phyloP scores from a whole-genome alignment of 2,329 filamentous ascomycete genomes.

The Calonectria ilicicola region DNA sequence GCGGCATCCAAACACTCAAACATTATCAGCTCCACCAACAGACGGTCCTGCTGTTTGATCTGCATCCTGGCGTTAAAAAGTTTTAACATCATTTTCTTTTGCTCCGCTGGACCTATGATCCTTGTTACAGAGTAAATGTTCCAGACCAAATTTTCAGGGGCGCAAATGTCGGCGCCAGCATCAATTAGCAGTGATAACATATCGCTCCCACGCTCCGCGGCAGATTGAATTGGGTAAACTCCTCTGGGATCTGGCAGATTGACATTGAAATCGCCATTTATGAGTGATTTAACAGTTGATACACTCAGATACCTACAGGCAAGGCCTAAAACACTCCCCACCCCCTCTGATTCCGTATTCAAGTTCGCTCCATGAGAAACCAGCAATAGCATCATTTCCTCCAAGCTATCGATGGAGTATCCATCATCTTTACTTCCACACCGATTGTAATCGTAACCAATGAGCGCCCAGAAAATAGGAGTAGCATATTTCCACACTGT shows the following conservation, averaged over 20 bases:
- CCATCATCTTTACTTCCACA: too few relatives aligned
- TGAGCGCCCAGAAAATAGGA: not conserved
- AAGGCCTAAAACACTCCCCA: not conserved
- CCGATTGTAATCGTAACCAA: not conserved
- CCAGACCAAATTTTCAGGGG: not conserved
- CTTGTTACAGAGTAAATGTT: too few relatives aligned
- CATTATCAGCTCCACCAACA: not conserved
- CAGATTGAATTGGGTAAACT: not conserved
- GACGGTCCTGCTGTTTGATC: not conserved
- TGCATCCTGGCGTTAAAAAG: not conserved
- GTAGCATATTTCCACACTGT: not conserved
- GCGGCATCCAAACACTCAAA: not conserved
- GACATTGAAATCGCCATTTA: not conserved
- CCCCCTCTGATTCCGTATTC: not conserved
- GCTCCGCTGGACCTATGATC: too few relatives aligned
- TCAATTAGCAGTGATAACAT: not conserved
- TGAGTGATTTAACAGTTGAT: not conserved
- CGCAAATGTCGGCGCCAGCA: not conserved
- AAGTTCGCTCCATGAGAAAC: not conserved
- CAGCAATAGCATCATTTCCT: not conserved
- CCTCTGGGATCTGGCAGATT: not conserved
- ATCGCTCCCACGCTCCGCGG: not conserved
- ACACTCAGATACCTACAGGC: not conserved
- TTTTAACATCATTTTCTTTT: not conserved
- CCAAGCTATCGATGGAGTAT: too few relatives aligned